A percentile compares a stretch with the other conserved stretches of the same genome.
Evolutionary conservation across 257 asterid genomes (phyloP).

Genomic region (Solanum sejunctum): DNA sequence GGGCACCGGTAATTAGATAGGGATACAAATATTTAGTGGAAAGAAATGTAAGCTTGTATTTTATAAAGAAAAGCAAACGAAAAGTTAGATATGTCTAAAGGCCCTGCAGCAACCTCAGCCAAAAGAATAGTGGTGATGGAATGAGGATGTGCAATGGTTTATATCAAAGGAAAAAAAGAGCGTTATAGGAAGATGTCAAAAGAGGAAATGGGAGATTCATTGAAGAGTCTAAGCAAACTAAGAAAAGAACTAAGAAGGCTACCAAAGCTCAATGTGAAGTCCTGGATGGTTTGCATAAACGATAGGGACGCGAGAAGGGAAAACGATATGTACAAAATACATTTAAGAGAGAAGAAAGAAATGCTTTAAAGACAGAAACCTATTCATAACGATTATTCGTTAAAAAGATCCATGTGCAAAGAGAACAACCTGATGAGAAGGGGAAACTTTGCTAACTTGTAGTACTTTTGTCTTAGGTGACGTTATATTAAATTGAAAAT

Average conservation of each 20-base stretch:
- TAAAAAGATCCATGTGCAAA: not conserved
- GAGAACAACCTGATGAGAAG: not conserved
- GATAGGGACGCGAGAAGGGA: not conserved
- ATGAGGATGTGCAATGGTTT: not conserved
- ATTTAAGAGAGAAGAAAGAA: not conserved
- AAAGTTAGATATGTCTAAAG: not conserved
- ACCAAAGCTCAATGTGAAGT: not conserved
- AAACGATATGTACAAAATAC: not conserved
- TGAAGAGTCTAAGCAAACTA: not conserved
- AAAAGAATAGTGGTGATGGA: not conserved
- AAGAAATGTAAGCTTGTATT: too few species aligned
- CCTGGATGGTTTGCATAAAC: too few species aligned
- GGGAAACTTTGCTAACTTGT: not conserved
- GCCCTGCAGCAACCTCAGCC: not conserved
- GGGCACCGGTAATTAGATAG: not conserved
- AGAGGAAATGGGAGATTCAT: not conserved
- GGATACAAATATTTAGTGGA: not conserved
- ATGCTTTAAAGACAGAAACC: not conserved
- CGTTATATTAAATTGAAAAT: not conserved
- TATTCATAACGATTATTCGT: not conserved
- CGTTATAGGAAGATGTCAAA: too few species aligned
- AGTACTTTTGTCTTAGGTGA: not conserved
- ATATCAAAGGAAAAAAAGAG: not conserved
- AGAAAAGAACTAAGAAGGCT: not conserved
- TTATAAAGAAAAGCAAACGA: too few species aligned